A percentile compares a stretch with the other conserved stretches of the same genome.
Conservation (phyloP, 2,329 filamentous ascomycete genomes). For the Phialophora expanda region DNA sequence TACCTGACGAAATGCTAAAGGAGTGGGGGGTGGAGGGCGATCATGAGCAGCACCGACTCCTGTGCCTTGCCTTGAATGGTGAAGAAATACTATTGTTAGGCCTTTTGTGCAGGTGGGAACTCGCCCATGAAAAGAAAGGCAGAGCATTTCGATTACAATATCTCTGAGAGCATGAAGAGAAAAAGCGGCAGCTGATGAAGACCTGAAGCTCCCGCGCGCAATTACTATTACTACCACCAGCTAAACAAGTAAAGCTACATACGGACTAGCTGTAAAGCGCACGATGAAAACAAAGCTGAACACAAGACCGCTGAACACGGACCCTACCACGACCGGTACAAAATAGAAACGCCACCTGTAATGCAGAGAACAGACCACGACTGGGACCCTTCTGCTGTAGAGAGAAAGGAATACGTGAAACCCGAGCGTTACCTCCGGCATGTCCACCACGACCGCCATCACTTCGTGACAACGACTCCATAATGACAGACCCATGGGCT, state of each 20-base stretch:
- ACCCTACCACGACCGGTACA: not conserved
- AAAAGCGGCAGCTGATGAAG: not conserved
- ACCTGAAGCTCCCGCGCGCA: not conserved
- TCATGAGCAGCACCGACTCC: too few relatives aligned
- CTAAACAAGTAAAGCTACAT: not conserved
- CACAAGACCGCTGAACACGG: not conserved
- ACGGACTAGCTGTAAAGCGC: not conserved
- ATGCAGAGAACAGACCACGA: not conserved
- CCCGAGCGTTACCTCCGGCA: too few relatives aligned
- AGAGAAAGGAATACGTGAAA: not conserved
- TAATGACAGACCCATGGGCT: not conserved
- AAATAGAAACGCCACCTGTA: too few relatives aligned
- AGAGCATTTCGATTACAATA: too few relatives aligned
- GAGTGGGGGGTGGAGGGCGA: too few relatives aligned
- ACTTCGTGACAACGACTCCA: not conserved
- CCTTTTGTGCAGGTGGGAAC: not conserved
- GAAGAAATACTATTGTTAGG: not conserved
- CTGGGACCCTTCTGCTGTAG: not conserved
- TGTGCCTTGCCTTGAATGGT: not conserved
- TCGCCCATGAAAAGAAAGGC: too few relatives aligned
- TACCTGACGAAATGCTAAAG: too few relatives aligned
- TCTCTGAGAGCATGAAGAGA: too few relatives aligned
- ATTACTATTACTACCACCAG: not conserved
- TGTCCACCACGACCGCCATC: not conserved
- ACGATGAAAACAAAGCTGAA: not conserved